Evolutionary conservation across 2,329 filamentous ascomycete species (phyloP), one percentile per base, ranked within the genome.

Genomic region (Drechslerella stenobrocha): DNA sequence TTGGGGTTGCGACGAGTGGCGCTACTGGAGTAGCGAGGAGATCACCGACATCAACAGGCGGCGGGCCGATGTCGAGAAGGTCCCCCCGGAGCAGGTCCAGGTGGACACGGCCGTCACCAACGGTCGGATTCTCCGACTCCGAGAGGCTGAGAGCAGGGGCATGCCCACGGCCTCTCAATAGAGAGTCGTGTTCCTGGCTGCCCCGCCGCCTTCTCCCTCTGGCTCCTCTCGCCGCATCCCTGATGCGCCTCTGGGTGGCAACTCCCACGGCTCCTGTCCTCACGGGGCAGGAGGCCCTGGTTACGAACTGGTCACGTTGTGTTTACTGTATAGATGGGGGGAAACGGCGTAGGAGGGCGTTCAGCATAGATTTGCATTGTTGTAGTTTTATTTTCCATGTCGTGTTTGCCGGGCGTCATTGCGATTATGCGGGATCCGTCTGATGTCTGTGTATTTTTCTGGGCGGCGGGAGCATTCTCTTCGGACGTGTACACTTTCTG

Each of bases 1-100:
- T 8, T 60, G 30, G 15, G 55, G 42, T 11, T 67, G 63, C 26
- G 63, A 67, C 24, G 63, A 67, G 15, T 67, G 56, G 37, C 55
- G 48, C 34, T 67, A 60, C 44, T 67, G 63, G 63, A 51, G 60
- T 32, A 15, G 34, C n/a, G n/a, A 20, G 3, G 63, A 67, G n/a
- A 34, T 67, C n/a, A 42, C 44, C 5, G 50, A 47, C 15, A 52
- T 51, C 1, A 60, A 60, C 26, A 18, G 24, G 26, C 55, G 52
- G 50, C 44, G 63, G 26, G n/a, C 35, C 7, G 20, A 32, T 15
- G 20, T 28, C 9, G 63, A 67, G 35, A 11, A 15, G 2, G 22
- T 60, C 5, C 5, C 32, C 15, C 2, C 1, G 11, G 34, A 37
- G 2, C 55, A 67, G 30, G 34, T 48, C n/a, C 22, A 24, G 9